Evolutionary conservation across 1,284 basidiomycete genomes (phyloP), one percentile per base, ranked within the genome.

Genomic region (Salmacisia buchloeana): DNA sequence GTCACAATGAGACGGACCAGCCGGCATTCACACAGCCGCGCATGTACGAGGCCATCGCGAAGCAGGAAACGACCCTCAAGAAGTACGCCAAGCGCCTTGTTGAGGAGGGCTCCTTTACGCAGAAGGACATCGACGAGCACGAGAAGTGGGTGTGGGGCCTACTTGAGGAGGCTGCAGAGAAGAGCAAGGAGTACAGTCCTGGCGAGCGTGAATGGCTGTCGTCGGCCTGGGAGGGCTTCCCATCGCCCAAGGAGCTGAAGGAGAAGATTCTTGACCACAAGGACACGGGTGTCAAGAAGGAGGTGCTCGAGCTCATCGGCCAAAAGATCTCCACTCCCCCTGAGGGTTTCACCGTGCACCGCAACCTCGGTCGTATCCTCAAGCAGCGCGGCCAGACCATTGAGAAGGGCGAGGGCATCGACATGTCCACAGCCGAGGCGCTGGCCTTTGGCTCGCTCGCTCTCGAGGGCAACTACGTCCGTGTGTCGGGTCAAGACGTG

Each of bases 1-100:
- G 96, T 27, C 96, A 99, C 84, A 98, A 99, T 82, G 96, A 99
- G 83, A 97, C 94, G 23, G 96, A 99, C 81, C 96, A 99, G 82
- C 96, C 96, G 23, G 90, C 87, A 80, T 99, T 99, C 85, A 98
- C 96, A 23, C 96, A 99, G 81, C 96, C 96, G 12, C 86, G 91
- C 69, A 98, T 99, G 94, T 99, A 99, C 85, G 86, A 93, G 81
- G 92, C 92, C 21, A 97, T 99, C 80, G 88, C 88, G 82, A 90
- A 92, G 78, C 93, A 98, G 82, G 90, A 90, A 3, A 92, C 94
- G 1, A 88, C 94, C 9, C 85, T 98, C 63, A 89, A 90, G 18
- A 87, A 92, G 81, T 99, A 99, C 84, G 86, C 89, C 70, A 90
- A 94, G 78, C 89, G 90, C 83, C 84, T 99, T 60, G 86, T 93